phyloP scores from a whole-genome alignment of 176 grass and related monocot species.

The Rhynchospora tenuis region DNA sequence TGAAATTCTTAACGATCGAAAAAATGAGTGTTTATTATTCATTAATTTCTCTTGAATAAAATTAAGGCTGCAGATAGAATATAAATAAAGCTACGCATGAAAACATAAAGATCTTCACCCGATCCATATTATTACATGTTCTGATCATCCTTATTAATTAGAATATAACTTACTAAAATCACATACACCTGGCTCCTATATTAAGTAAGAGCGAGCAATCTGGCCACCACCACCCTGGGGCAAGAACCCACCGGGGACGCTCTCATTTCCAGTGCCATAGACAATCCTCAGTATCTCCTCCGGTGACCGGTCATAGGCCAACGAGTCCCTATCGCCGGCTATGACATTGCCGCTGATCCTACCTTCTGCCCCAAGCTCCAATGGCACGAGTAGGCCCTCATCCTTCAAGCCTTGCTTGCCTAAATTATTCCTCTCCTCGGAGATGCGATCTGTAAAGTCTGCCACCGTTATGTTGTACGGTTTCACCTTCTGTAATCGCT shows the following conservation, averaged over 20 bases:
- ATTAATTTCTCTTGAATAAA: too few species aligned
- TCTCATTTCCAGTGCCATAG: slow-evolving; percentile 50
- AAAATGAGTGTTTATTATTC: too few species aligned
- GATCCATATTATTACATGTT: too few species aligned
- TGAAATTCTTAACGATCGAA: too few species aligned
- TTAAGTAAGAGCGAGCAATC: slow-evolving; percentile 31
- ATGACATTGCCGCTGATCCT: slow-evolving; percentile 50
- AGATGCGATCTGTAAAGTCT: slow-evolving; percentile 59
- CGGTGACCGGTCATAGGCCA: slow-evolving; percentile 53
- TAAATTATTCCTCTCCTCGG: slow-evolving; percentile 47
- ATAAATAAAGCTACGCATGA: too few species aligned
- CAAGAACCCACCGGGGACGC: slow-evolving; percentile 52
- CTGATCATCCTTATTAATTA: too few species aligned
- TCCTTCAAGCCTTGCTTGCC: slow-evolving; percentile 56
- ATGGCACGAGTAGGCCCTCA: slow-evolving; percentile 45
- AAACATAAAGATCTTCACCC: too few species aligned
- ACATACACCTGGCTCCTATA: too few species aligned
- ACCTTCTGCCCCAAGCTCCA: slow-evolving; percentile 40
- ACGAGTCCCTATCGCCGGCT: slow-evolving; percentile 53
- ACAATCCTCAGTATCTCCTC: slow-evolving; percentile 65
- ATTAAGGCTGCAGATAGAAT: too few species aligned
- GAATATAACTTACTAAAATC: too few species aligned
- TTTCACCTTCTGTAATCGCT: slow-evolving; percentile 21
- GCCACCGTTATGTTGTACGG: slow-evolving; percentile 50
- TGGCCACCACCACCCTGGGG: slow-evolving; percentile 47